A percentile compares a stretch with the other conserved stretches of the same genome.
These are phyloP conservation scores for Microcyclospora pomicola DNA, from an alignment of 2,329 filamentous ascomycete species.

Conservation along the genomic window DNA sequence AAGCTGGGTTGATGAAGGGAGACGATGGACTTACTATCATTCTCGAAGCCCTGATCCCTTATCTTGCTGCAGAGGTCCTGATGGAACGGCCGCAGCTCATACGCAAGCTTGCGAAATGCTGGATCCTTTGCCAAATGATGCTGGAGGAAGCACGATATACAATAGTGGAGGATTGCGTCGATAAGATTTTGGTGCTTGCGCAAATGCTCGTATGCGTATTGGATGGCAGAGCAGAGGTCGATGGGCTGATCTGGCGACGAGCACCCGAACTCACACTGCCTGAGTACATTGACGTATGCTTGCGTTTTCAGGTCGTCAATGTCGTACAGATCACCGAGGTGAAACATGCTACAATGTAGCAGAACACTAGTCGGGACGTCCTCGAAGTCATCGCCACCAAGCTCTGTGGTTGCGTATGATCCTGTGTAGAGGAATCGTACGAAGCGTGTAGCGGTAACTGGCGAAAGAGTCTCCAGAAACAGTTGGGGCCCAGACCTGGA, in stretches of 20 bases:
- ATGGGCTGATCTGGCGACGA: constrained; percentile 24
- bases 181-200: constrained; percentile 18
- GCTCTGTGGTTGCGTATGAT: constrained; percentile 20
- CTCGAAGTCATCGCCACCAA: constrained; percentile 12
- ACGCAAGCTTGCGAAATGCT: constrained; percentile 25
- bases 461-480: constrained; percentile 25
- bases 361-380: constrained; percentile 24
- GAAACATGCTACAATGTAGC: constrained; percentile 28
- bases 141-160: constrained; percentile 25
- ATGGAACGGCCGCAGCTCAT: constrained; percentile 26
- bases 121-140: constrained; percentile 24
- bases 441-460: constrained; percentile 23
- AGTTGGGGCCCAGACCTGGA: constrained; percentile 20
- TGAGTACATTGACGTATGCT: constrained; percentile 27
- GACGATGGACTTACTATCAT: constrained; percentile 25
- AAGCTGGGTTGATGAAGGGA: neutral
- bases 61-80: constrained; percentile 27
- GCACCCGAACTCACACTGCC: constrained; percentile 26
- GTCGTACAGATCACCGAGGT: constrained; percentile 28
- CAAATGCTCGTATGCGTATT: constrained; percentile 19
- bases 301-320: constrained; percentile 25
- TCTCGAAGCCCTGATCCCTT: constrained; percentile 24
- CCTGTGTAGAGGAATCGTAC: constrained; percentile 30
- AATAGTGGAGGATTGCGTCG: constrained; percentile 31
- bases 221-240: constrained; percentile 28